Evolutionary conservation across 257 asterid species (phyloP).

Genomic region (Eucommia ulmoides): DNA sequence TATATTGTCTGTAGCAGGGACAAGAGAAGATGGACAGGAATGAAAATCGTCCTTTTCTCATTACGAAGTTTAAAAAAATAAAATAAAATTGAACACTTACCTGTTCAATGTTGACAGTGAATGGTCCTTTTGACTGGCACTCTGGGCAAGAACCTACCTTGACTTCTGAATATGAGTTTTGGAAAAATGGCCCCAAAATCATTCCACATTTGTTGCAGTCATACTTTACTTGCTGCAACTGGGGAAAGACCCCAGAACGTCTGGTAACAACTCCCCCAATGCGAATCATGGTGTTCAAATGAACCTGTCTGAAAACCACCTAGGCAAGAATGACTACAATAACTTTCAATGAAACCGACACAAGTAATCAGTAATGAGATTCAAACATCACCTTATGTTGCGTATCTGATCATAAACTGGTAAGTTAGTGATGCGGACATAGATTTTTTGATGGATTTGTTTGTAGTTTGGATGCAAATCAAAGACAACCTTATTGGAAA

Average conservation of each 20-base stretch:
- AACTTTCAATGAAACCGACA: neutral
- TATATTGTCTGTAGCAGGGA: conserved; percentile 60
- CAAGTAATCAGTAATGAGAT: conserved; percentile 4
- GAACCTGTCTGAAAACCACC: conserved; percentile 90
- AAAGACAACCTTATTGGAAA: conserved; percentile 78
- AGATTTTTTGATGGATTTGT: conserved; percentile 78
- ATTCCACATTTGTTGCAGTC: conserved; percentile 88
- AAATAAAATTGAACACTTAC: too few relatives aligned
- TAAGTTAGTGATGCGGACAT: conserved; percentile 82
- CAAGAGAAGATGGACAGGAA: too few relatives aligned
- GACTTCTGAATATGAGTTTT: conserved; percentile 95
- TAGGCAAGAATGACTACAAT: conserved; percentile 2
- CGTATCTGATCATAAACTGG: conserved; percentile 97
- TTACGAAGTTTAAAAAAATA: too few relatives aligned
- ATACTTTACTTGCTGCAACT: conserved; percentile 89
- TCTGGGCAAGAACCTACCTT: conserved; percentile 97
- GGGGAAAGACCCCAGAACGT: conserved; percentile 97
- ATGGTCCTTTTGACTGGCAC: conserved; percentile 95
- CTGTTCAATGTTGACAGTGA: conserved; percentile 92
- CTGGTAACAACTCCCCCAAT: conserved; percentile 96
- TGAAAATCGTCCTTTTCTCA: too few relatives aligned
- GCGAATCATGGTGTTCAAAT: conserved; percentile 93
- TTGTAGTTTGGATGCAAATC: conserved; percentile 77
- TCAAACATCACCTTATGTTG: conserved; percentile 52
- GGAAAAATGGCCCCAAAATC: conserved; percentile 90